Base-by-base conservation (phyloP, 2,329 filamentous ascomycete genomes). In the Ophiognomonia clavigignenti-juglandacearum region DNA sequence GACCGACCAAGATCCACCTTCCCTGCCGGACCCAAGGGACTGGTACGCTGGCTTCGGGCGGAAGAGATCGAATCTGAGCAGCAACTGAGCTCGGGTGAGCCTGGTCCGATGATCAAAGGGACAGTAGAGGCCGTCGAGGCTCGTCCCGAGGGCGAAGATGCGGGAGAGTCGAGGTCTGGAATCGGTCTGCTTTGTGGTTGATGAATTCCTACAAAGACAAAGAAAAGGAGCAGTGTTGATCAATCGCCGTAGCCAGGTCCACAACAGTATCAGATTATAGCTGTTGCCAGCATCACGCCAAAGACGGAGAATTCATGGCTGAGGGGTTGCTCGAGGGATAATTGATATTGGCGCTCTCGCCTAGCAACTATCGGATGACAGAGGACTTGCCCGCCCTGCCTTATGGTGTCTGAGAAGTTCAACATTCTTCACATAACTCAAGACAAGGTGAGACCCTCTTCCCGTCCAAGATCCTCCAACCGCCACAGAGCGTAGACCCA, bases 261-360 rank as follows among this genome's bases (percentile, higher is more conserved):
- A 13, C 10, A 8, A n/a, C 4, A 23, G 40, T 31, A 23, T 44
- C 9, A 20, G 16, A 19, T 32, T 14, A 37, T 26, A 22, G 31
- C 39, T 42, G 20, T 38, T 38, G 44, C 6, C 9, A 43, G 38
- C 43, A 23, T 44, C 16, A 26, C 8, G 32, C 26, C 32, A 41
- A 48, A 32, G 45, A 37, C n/a, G n/a, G n/a, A 35, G 20, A 44
- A 35, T 40, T 23, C 24, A 23, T 22, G 29, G 11, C 19, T 18
- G 26, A 36, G 29, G 22, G 35, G 38, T 47, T 47, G 40, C 37
- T 40, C 32, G 40, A 48, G 48, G 37, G 48, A 47, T 40, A 26
- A 37, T 39, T 31, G 32, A 40, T 39, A 41, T 32, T 37, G 47
- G 40, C 32, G 36, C 31, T 23, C 37, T 37, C 18, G 36, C 43